These are phyloP conservation scores for Niebla homalea DNA, from an alignment of 495 filamentous ascomycete genomes.

Conservation along the genomic window DNA sequence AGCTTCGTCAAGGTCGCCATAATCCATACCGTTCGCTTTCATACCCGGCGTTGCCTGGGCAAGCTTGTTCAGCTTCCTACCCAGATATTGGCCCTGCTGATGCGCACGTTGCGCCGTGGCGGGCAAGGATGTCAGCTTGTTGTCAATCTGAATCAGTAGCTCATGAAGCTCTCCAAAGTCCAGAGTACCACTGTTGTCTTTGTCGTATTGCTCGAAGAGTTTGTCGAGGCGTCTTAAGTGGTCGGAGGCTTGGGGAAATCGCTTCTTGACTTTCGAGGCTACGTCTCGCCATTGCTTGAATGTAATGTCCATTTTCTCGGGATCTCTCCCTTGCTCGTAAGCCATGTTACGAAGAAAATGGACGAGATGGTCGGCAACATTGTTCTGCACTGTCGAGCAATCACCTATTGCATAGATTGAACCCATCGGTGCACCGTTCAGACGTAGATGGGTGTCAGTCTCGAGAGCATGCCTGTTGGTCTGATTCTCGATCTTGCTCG, in stretches of 20 bases:
- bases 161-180: conserved; percentile 87
- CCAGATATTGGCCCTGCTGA: conserved; percentile 92
- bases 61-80: conserved; percentile 85
- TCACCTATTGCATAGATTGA: conserved; percentile 98
- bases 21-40: conserved; percentile 59
- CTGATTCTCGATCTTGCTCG: conserved; percentile 60
- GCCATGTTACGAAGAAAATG: conserved; percentile 79
- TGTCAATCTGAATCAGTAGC: conserved; percentile 79
- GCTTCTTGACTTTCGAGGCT: conserved; percentile 66
- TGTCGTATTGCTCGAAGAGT: conserved; percentile 85
- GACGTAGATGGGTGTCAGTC: conserved; percentile 85
- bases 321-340: conserved; percentile 83
- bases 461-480: conserved; percentile 86
- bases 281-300: conserved; percentile 82
- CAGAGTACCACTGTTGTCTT: conserved; percentile 80
- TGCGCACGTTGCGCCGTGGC: conserved; percentile 94
- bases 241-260: conserved; percentile 84
- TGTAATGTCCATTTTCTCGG: conserved; percentile 64
- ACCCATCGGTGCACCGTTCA: conserved; percentile 82
- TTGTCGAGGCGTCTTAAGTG: conserved; percentile 82
- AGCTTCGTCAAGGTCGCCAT: conserved; percentile 85
- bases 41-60: conserved; percentile 68
- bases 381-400: conserved; percentile 93
- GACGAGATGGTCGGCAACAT: conserved; percentile 74
- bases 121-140: conserved; percentile 72